A percentile compares a stretch with the other conserved stretches of the same genome.
phyloP scores from a whole-genome alignment of 164 flowering plant species.

The Kalanchoe fedtschenkoi region DNA sequence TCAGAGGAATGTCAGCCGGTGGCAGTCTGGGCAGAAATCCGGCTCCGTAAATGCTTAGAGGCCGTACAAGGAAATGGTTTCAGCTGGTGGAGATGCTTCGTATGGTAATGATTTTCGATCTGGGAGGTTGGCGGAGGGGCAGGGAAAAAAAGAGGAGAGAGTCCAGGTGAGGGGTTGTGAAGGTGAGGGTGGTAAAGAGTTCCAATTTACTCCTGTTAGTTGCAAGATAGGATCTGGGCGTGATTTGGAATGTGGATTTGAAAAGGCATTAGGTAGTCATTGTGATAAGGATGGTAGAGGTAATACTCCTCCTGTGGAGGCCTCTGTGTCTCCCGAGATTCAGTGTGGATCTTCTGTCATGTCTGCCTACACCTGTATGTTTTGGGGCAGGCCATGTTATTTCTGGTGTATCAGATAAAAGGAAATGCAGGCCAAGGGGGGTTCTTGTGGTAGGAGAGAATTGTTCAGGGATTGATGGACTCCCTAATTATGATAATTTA shows the following conservation, averaged over 20 bases:
- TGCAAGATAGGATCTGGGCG: slow-evolving; percentile 19
- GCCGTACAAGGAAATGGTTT: background rate
- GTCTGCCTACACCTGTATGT: slow-evolving; percentile 34
- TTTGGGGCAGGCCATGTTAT: slow-evolving; percentile 66
- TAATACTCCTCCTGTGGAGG: slow-evolving; percentile 61
- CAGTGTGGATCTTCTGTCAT: slow-evolving; percentile 29
- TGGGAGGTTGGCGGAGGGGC: slow-evolving; percentile 12
- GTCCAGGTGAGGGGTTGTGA: slow-evolving; percentile 5
- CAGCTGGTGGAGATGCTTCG: no score
- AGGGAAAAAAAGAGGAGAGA: slow-evolving; percentile 11
- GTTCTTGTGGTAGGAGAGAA: slow-evolving; percentile 42
- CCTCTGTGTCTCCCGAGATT: slow-evolving; percentile 81
- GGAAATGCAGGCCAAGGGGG: slow-evolving; percentile 83
- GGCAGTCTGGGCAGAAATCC: slow-evolving; percentile 24
- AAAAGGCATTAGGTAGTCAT: slow-evolving; percentile 13
- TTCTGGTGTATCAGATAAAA: slow-evolving; percentile 61
- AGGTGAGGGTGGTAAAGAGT: slow-evolving; percentile 6
- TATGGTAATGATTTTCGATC: background rate
- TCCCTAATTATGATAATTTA: slow-evolving; percentile 14
- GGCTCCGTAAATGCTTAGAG: slow-evolving; percentile 6
- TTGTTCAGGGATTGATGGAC: slow-evolving; percentile 17
- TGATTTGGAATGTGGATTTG: slow-evolving; percentile 18
- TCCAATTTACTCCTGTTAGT: slow-evolving; percentile 26
- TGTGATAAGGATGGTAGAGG: slow-evolving; percentile 1
- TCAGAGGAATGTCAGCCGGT: no score